Conservation (phyloP, 352 stramenopile species). For the Hyphochytrium catenoides region DNA sequence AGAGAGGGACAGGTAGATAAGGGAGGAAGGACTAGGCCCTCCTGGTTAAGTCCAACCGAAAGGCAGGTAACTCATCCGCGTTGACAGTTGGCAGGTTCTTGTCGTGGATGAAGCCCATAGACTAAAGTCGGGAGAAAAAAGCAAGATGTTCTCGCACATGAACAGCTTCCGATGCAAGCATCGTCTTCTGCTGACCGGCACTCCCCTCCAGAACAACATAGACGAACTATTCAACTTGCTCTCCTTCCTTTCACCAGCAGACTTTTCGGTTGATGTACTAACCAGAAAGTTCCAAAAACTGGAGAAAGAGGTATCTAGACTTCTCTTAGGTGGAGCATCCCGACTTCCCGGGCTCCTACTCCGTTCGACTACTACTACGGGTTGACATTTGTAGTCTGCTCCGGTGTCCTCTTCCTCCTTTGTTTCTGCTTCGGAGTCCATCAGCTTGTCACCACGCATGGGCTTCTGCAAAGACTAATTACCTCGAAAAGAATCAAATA, state of each 20-base stretch:
- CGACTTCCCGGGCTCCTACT: too few relatives aligned
- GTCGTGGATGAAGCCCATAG: slow-evolving; percentile 68
- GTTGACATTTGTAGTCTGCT: too few relatives aligned
- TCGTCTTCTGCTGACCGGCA: slow-evolving; percentile 57
- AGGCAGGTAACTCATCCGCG: too few relatives aligned
- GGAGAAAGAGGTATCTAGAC: too few relatives aligned
- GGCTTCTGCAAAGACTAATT: slow-evolving; percentile 48
- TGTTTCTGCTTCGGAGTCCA: too few relatives aligned
- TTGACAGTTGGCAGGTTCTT: slow-evolving; percentile 37
- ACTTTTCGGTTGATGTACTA: slow-evolving; percentile 58
- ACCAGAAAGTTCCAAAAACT: too few relatives aligned
- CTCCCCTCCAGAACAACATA: slow-evolving; percentile 89
- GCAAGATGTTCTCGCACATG: slow-evolving; percentile 55
- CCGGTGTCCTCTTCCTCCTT: too few relatives aligned
- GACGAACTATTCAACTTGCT: slow-evolving; percentile 98
- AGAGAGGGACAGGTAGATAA: slow-evolving; percentile 13
- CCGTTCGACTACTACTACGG: too few relatives aligned
- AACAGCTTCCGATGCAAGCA: slow-evolving; percentile 44
- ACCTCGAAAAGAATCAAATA: slow-evolving; percentile 61
- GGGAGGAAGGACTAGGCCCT: slow-evolving; percentile 65
- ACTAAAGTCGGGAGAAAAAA: slow-evolving; percentile 59
- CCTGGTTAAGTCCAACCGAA: slow-evolving; percentile 85
- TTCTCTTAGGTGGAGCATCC: too few relatives aligned
- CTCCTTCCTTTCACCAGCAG: slow-evolving; percentile 86
- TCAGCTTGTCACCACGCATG: too few relatives aligned